Percentiles rank a stretch among this genome's conserved stretches.
Evolutionary conservation across 2,329 filamentous ascomycete genomes (phyloP).

Genomic region (Fusarium praegraminearum): DNA sequence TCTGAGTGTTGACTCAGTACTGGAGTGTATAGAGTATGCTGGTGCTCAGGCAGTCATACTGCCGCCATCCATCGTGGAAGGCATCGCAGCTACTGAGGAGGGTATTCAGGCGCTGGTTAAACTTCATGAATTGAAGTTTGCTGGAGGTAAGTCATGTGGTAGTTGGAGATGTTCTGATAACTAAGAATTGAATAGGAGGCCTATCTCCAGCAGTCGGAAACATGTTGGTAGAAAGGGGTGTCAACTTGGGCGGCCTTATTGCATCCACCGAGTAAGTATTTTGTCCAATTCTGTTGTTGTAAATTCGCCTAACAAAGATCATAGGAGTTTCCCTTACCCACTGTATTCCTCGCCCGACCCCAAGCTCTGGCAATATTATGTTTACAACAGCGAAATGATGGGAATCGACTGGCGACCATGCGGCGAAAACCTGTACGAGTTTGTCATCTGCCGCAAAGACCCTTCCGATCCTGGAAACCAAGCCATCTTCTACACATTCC

Average conservation of each 20-base stretch:
- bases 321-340: neutral
- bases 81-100: neutral
- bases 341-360: neutral
- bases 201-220: neutral
- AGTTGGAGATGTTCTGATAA: rapidly evolving
- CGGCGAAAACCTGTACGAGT: neutral
- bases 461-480: neutral
- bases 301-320: neutral
- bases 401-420: neutral
- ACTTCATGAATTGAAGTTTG: neutral
- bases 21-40: neutral
- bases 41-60: neutral
- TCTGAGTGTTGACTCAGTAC: neutral
- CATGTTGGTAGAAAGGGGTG: neutral
- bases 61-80: conserved; percentile 4
- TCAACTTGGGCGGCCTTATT: neutral
- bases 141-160: rapidly evolving
- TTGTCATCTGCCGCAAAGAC: conserved; percentile 5
- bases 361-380: conserved; percentile 6
- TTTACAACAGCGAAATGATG: neutral
- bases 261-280: conserved; percentile 9
- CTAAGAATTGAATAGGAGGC: neutral
- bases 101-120: neutral
- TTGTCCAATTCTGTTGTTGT: rapidly evolving
- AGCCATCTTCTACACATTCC: neutral